Conservation (phyloP, 164 flowering plant genomes). For the Liriodendron chinense region DNA sequence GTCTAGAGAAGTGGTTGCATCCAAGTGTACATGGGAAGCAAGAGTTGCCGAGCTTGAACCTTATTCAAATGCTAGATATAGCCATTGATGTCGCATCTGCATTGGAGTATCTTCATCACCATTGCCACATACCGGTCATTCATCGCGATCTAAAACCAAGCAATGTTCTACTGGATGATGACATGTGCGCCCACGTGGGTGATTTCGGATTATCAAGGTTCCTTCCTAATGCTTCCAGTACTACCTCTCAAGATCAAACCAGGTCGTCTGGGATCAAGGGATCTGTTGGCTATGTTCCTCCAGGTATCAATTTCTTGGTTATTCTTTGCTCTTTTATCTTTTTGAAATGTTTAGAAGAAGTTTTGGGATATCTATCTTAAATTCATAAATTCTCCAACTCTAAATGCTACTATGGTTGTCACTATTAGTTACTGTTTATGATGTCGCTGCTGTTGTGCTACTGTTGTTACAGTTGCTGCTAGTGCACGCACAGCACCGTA, state of each 20-base stretch:
- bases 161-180: conserved; percentile 2
- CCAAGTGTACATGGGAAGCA: not conserved
- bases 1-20: conserved; percentile 27
- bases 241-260: not conserved
- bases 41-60: not conserved
- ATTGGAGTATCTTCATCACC: conserved; percentile 6
- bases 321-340: not conserved
- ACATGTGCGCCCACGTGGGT: conserved; percentile 8
- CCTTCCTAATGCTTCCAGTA: not conserved
- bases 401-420: no score
- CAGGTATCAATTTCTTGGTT: conserved; percentile 16
- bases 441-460: no score
- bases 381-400: no score
- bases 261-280: conserved; percentile 21
- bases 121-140: not conserved
- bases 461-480: no score
- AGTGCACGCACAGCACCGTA: no score
- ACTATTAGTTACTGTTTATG: no score
- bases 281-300: conserved; percentile 26
- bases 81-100: conserved; percentile 5
- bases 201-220: conserved; percentile 9
- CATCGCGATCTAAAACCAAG: conserved; percentile 10
- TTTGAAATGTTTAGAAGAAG: not conserved
- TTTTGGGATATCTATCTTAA: no score
- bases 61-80: not conserved